phyloP scores from a whole-genome alignment of 169 alveolate genomes.

The Theileria orientalis region DNA sequence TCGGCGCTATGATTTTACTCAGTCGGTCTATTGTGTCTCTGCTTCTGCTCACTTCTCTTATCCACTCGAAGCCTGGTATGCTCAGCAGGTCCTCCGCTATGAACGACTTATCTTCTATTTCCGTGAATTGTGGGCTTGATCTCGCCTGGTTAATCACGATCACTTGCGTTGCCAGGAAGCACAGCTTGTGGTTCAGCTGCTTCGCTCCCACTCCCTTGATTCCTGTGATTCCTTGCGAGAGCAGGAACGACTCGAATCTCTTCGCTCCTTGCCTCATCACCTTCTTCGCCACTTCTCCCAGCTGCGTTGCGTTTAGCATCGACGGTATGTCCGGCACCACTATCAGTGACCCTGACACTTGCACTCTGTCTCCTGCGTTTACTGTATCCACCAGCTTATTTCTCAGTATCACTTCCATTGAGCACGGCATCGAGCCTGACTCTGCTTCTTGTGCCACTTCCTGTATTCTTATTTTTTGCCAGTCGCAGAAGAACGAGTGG shows the following conservation, averaged over 20 bases:
- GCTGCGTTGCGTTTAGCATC: slow-evolving; percentile 84
- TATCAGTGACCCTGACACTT: slow-evolving; percentile 88
- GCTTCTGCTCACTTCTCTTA: slow-evolving; percentile 72
- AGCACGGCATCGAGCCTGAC: slow-evolving; percentile 96
- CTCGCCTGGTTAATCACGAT: slow-evolving; percentile 66
- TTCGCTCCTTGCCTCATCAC: slow-evolving; percentile 68
- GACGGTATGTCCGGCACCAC: slow-evolving; percentile 96
- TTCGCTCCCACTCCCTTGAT: slow-evolving; percentile 92
- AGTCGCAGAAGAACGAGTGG: slow-evolving; percentile 88
- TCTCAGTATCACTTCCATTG: slow-evolving; percentile 92
- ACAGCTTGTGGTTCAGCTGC: slow-evolving; percentile 90
- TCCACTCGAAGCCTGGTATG: slow-evolving; percentile 73
- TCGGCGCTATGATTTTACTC: slow-evolving; percentile 91
- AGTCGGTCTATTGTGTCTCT: slow-evolving; percentile 80
- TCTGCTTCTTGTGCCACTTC: slow-evolving; percentile 93
- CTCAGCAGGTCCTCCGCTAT: slow-evolving; percentile 73
- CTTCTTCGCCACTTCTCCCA: slow-evolving; percentile 87
- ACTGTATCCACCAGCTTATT: slow-evolving; percentile 91
- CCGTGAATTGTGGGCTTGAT: slow-evolving; percentile 16
- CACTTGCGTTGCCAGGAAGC: slow-evolving; percentile 84
- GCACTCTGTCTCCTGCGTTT: slow-evolving; percentile 96
- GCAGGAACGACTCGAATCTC: slow-evolving; percentile 67
- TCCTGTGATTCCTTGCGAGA: slow-evolving; percentile 88
- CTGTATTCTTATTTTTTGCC: slow-evolving; percentile 94
- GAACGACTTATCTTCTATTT: slow-evolving; percentile 57